Evolutionary conservation across 179 eudicot genomes (phyloP), one percentile per base, ranked within the genome.

Genomic region (Beta lomatogona): DNA sequence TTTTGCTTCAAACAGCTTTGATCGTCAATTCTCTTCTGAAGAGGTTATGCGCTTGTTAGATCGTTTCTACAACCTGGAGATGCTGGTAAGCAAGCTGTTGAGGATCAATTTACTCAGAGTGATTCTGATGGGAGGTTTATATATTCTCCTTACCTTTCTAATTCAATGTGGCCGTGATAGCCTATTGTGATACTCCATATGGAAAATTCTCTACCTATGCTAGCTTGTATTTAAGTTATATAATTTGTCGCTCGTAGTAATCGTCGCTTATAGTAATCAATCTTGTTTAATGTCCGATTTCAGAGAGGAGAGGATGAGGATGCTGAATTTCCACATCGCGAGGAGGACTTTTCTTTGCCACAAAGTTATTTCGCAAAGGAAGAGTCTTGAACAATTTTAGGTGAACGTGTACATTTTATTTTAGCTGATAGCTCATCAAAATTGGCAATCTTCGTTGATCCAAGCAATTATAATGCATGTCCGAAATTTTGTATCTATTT

Each of bases 291-390:
- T 25, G 28, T 25, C 36, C 63, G 19, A 22, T 77, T 81, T 80
- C 91, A 94, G 97, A 90, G 89, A 84, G 89, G 98, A n/a, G 98
- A 92, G 66, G 98, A 91, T 46, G 98, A 95, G 76, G 98, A 95
- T 61, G 70, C 77, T 2, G 99, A 91, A 72, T 85, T 94, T 67
- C 84, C 91, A 45, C 89, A 86, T 73, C 96, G 87, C 8, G 98
- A 91, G 79, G 99, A 95, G 83, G 99, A 94, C 44, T 95, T 95
- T 79, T 75, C 91, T 80, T 82, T 95, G 87, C 97, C 99, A 15
- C 90, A 87, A 64, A 95, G 94, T 79, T 95, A 85, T 81, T 94
- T 94, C 53, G 80, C 84, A 1, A 89, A 89, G 86, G 98, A 95
- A 36, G 98, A 92, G 61, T 70, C 90, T 68, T 93, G 85, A 4